phyloP scores from a whole-genome alignment of 2,329 filamentous ascomycete species.

The Cordyceps sp. region DNA sequence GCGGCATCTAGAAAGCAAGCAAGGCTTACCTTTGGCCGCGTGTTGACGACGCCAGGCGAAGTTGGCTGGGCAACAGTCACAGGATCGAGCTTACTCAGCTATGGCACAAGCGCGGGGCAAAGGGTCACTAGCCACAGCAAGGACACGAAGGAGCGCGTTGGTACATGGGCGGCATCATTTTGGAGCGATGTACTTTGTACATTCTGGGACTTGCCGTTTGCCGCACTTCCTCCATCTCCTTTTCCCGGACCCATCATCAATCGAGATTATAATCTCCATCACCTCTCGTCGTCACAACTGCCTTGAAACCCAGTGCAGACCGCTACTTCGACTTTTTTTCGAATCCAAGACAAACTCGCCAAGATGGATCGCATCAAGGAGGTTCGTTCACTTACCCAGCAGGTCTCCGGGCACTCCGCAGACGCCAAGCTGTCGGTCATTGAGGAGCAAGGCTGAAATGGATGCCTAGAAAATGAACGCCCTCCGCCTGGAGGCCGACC shows the following conservation, averaged over 20 bases:
- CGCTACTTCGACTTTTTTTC: not conserved
- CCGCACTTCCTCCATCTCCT: slow-evolving; percentile 9
- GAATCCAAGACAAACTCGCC: slow-evolving; percentile 7
- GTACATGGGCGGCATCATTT: too few species aligned
- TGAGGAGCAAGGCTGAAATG: not conserved
- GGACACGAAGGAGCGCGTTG: too few species aligned
- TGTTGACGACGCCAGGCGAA: not conserved
- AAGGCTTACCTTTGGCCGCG: slow-evolving; percentile 31
- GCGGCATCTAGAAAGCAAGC: not conserved
- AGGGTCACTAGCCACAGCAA: slow-evolving; percentile 13
- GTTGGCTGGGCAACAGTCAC: slow-evolving; percentile 14
- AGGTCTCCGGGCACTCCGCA: slow-evolving; percentile 11
- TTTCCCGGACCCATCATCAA: slow-evolving; percentile 14
- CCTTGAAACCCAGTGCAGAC: not conserved
- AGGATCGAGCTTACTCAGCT: not conserved
- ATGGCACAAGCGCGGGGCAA: slow-evolving; percentile 1
- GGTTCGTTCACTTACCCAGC: slow-evolving; percentile 34
- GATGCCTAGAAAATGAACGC: slow-evolving; percentile 69
- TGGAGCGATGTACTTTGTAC: too few species aligned
- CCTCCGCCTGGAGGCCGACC: slow-evolving; percentile 87
- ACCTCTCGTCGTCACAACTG: slow-evolving; percentile 12
- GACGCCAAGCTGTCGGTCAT: not conserved
- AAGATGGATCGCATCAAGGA: slow-evolving; percentile 83
- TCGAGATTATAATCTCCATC: slow-evolving; percentile 5
- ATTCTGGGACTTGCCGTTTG: too few species aligned